Evolutionary conservation across 441 rosid species (phyloP), one percentile per base, ranked within the genome.

Genomic region (Hura crepitans): DNA sequence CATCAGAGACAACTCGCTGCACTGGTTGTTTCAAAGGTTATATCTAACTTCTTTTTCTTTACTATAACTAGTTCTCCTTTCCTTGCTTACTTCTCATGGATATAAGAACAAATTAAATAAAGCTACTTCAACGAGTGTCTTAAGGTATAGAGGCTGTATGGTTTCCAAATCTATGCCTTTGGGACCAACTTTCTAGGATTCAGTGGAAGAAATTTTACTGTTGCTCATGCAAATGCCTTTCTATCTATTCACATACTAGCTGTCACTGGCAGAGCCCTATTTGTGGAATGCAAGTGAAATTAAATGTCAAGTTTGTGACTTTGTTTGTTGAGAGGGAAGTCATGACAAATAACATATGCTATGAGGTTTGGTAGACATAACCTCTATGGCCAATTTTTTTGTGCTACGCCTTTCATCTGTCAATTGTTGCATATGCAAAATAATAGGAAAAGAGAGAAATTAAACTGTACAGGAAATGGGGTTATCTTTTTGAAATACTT

Each of bases 1-100:
- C 87, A 86, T 74, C 98, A 90, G 83, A 88, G 99, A 73, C 84
- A 90, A 74, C 96, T 95, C 74, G 99, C 98, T 80, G 98, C 98
- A 2, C 69, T 95, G 39, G 83, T 95, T 68, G 99, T 86, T 57
- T 95, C 99, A 6, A 95, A 95, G 96, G 99, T 94, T 17, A 39
- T 39, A 5, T 14, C 25, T 46, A 12, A 8, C 28, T 3, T 60
- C 47, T 57, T 43, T 72, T 55, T 17, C 25, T 54, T 6, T 17
- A 8, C 23, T 46, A 0, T 35, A 8, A 35, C 50, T 22, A 8
- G 22, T 22, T 18, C 23, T 55, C n/a, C n/a, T 10, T 55, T 30
- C 22, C 45, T 15, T 27, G 1, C 23, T 5, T 3, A 10, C 2
- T 50, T 60, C 18, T 61, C 33, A 0, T 5, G 18, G 27, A 56